Base-by-base conservation (phyloP, 2,329 filamentous ascomycete species). In the Sporothrix schenckii region DNA sequence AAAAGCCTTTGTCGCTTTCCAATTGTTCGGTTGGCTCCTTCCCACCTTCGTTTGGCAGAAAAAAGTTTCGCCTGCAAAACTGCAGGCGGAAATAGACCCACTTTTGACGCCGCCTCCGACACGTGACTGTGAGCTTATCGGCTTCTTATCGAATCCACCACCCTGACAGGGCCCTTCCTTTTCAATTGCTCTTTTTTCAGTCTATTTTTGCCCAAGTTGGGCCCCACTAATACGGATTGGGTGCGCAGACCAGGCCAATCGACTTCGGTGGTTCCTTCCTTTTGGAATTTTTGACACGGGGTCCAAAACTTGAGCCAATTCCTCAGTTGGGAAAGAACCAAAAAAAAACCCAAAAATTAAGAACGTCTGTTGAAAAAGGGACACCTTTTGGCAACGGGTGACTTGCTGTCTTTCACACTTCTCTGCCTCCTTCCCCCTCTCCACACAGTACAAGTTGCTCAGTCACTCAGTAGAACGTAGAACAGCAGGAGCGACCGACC, bases 1-100 rank as follows among this genome's bases (percentile, higher is more conserved):
- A 58, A 68, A 58, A 44, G 66, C 61, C 56, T 69, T 66, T 47
- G 66, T 60, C 49, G 58, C 69, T 39, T 68, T 68, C 44, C 49
- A 49, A 47, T 41, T 47, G 47, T 49, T 41, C 24, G 54, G 54
- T 54, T 47, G 49, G 41, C 61, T 27, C 44, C 52, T 30, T 61
- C 19, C n/a, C 21, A 50, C 66, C 44, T 49, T 69, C 68, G 21
- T 50, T 44, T 58, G 19, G 27, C 44, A 14, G 50, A 66, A 69
- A 71, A 66, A 60, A 58, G 47, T 52, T 41, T 50, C 50, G 49
- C 30, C 39, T 56, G 60, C n/a, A 50, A 56, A 54, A 34, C 24
- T 1, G 47, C 44, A 47, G 19, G 49, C 50, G 21, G 21, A 47
- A 16, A 30, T 4, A 4, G 49, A 34, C 39, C 68, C 58, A 54